Evolutionary conservation across 202 grass and related monocot genomes (phyloP), one percentile per base, ranked within the genome.

Genomic region (Saccharum hybrid): DNA sequence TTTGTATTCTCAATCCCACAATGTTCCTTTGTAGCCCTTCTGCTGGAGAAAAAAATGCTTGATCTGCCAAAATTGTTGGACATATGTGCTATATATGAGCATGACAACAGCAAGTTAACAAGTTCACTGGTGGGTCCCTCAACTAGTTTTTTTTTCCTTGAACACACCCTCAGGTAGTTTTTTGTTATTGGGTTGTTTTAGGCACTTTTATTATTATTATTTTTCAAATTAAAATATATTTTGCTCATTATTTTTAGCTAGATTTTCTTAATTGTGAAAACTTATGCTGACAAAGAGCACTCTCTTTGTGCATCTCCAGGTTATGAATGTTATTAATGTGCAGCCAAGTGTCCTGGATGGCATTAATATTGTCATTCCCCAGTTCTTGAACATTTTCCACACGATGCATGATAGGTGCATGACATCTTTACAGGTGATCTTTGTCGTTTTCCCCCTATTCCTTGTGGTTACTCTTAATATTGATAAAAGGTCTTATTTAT

Each of bases 11-110:
- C 43, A 28, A 81, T 63, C 72, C 76, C 18, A 85, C 75, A 63
- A 88, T 81, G 67, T 84, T 82, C 22, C 45, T 56, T 39, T 93
- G 74, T 95, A 98, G 96, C 85, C 71, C 82, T 95, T 78, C 72
- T 98, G 79, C 92, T 95, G 92, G 87, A 95, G 81, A 98, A 87
- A 90, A 91, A 90, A 83, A 72, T 98, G 78, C 92, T 98, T 80
- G 92, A 93, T 80, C 81, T 98, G 60, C 92, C 92, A 85, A 98
- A 95, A 84, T 84, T 98, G 63, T 87, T 98, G 85, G 96, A 98
- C 72, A 93, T 93, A 83, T 98, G 92, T 84, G 92, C 96, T 82
- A 93, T 98, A 68, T 98, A 95, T 85, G 92, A 88, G 67, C 82
- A 93, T 80, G 96, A 95, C 72, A 98, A 98, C 78, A 84, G 61